Base-by-base conservation (phyloP, 352 stramenopile genomes). In the Pythium myriotylum region DNA sequence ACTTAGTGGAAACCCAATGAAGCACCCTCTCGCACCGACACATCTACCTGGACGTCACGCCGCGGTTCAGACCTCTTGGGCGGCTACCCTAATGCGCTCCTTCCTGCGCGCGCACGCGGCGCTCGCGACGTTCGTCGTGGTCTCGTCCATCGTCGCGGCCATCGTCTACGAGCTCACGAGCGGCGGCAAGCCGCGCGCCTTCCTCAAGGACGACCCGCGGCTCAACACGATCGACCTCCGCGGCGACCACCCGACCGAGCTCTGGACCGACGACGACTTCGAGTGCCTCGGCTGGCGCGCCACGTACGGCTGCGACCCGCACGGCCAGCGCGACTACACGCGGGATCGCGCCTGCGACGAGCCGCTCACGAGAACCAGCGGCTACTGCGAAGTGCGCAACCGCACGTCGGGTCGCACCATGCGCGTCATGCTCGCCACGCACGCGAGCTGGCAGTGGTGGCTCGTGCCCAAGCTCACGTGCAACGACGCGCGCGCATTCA, bases 321-420 rank as follows among this genome's bases (percentile, higher is more conserved):
- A 86, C 57, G 81, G 80, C 0, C 53, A 67, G 45, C 68, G 77
- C 10, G 82, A 92, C 43, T 20, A 39, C 2, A 43, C 48, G 0
- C 66, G 71, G 0, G 85, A 91, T 46, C 74, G 74, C 22, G 19
- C 46, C 16, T 89, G 81, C 29, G 54, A 82, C 27, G 56, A 81
- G 39, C 68, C 66, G 7, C 70, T 88, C 53, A 61, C 77, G 20
- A 70, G 74, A 56, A 70, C 70, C 14, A 81, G 67, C 47, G 84
- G 84, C 54, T 92, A 79, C 62, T 94, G 85, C 54, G 81, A 91
- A 55, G 68, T 94, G 50, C 71, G 77, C 45, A 90, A 92, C 57
- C 69, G 66, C 19, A 80, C 77, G 40, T 89, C 77, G 0, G 81
- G 83, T n/a, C 53, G 78, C 37, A 57, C 68, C 1, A 51, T 84